Conservation (phyloP, 2,329 filamentous ascomycete species). For the Ceratocystis albifundus region DNA sequence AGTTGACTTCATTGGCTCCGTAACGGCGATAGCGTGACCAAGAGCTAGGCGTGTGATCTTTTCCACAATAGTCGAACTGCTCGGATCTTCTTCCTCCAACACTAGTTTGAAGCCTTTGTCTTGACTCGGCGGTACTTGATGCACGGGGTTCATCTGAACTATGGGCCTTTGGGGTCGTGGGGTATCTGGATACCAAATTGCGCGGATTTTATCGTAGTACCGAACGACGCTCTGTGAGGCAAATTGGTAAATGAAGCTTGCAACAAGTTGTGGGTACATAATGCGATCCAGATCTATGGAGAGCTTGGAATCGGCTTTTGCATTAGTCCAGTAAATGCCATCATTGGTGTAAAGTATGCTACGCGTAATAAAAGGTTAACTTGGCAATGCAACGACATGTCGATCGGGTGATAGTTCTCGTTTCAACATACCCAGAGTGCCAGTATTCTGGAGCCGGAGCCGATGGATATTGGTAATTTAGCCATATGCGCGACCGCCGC, state of each 20-base stretch:
- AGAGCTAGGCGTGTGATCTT: slow-evolving; percentile 24
- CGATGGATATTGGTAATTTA: slow-evolving; percentile 20
- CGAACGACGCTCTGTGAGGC: not conserved
- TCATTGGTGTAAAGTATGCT: slow-evolving; percentile 20
- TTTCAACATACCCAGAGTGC: slow-evolving; percentile 17
- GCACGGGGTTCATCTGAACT: slow-evolving; percentile 17
- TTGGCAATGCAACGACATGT: not conserved
- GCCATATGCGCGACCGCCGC: slow-evolving; percentile 18
- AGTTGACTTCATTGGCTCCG: slow-evolving; percentile 23
- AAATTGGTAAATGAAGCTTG: slow-evolving; percentile 16
- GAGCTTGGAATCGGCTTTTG: slow-evolving; percentile 17
- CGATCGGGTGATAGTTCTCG: no score
- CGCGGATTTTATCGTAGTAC: slow-evolving; percentile 17
- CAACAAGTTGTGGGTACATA: slow-evolving; percentile 20
- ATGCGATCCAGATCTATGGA: slow-evolving; percentile 22
- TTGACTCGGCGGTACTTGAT: slow-evolving; percentile 7
- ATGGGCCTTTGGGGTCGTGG: slow-evolving; percentile 13
- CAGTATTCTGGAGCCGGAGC: slow-evolving; percentile 19
- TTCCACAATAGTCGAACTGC: slow-evolving; percentile 17
- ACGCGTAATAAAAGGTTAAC: not conserved
- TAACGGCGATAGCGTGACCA: slow-evolving; percentile 23
- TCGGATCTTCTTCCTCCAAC: slow-evolving; percentile 18
- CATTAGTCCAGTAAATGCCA: slow-evolving; percentile 20
- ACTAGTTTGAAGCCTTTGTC: slow-evolving; percentile 12
- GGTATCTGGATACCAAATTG: slow-evolving; percentile 21